Evolutionary conservation across 2,329 filamentous ascomycete genomes (phyloP).

Genomic region (Calonectria multiphialidica): DNA sequence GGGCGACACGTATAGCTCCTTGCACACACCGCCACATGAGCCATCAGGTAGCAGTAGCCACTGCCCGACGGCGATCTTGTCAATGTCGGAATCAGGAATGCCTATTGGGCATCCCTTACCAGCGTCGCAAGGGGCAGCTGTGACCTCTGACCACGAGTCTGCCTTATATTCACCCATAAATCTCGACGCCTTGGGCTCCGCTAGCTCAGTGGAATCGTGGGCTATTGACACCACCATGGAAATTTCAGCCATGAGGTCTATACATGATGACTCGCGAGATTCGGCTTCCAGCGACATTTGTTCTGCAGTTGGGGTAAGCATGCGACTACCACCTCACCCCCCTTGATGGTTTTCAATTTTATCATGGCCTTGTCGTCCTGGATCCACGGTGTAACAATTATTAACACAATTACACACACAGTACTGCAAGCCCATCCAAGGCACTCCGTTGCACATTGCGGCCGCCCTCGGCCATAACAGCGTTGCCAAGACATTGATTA

Average conservation of each 20-base stretch:
- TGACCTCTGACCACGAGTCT: slow-evolving; percentile 3
- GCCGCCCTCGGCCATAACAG: slow-evolving; percentile 9
- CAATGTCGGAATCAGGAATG: slow-evolving; percentile 5
- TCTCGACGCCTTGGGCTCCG: neutral
- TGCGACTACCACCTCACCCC: neutral
- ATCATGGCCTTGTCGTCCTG: too few relatives aligned
- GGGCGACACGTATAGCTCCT: neutral
- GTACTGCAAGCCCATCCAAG: slow-evolving; percentile 3
- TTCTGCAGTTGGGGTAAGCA: neutral
- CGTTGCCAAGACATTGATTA: slow-evolving; percentile 5
- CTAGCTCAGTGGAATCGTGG: slow-evolving; percentile 2
- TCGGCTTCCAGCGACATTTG: neutral
- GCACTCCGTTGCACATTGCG: slow-evolving; percentile 10
- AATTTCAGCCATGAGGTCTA: neutral
- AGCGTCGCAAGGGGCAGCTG: neutral
- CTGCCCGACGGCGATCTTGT: neutral
- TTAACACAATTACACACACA: neutral
- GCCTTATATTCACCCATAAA: slow-evolving; percentile 1
- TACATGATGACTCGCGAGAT: neutral
- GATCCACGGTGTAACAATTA: neutral
- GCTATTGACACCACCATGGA: neutral
- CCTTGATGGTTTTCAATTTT: too few relatives aligned
- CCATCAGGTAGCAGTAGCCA: neutral
- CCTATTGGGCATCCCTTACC: neutral
- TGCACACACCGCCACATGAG: slow-evolving; percentile 8